Percentiles rank a stretch among this genome's conserved stretches.
These are phyloP conservation scores for Posidonia oceanica DNA, from an alignment of 116 monocot species.

Conservation along the genomic window DNA sequence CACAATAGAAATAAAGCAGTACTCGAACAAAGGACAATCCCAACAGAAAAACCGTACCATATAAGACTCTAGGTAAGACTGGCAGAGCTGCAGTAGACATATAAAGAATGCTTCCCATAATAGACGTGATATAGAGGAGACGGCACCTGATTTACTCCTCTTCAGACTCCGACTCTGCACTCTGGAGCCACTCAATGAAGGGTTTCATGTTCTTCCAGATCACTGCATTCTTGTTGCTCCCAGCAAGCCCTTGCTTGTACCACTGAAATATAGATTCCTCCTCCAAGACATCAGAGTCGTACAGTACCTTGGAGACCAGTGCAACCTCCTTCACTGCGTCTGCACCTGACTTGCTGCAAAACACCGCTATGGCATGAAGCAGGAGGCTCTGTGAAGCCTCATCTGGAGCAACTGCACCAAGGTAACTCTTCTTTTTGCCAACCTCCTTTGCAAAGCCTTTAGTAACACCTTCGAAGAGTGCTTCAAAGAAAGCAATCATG, in stretches of 20 bases:
- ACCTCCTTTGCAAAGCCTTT: constrained; percentile 80
- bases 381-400: constrained; percentile 36
- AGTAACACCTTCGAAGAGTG: constrained; percentile 46
- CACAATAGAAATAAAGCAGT: too few relatives aligned
- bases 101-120: too few relatives aligned
- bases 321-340: constrained; percentile 70
- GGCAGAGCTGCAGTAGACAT: too few relatives aligned
- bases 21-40: too few relatives aligned
- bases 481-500: constrained; percentile 49
- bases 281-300: constrained; percentile 55
- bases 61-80: too few relatives aligned
- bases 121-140: too few relatives aligned
- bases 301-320: constrained; percentile 46
- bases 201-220: constrained; percentile 61
- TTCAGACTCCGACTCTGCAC: constrained; percentile 65
- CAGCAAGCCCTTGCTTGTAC: constrained; percentile 37
- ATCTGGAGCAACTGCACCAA: constrained; percentile 30
- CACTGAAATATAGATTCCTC: constrained; percentile 57
- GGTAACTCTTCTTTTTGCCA: constrained; percentile 39
- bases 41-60: too few relatives aligned
- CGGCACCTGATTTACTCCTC: constrained; percentile 5
- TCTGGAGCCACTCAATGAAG: constrained; percentile 82
- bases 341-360: constrained; percentile 25
- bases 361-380: constrained; percentile 41
- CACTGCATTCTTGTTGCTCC: constrained; percentile 13